Conservation (phyloP, 2,329 filamentous ascomycete genomes). For the Diaporthe australafricana region DNA sequence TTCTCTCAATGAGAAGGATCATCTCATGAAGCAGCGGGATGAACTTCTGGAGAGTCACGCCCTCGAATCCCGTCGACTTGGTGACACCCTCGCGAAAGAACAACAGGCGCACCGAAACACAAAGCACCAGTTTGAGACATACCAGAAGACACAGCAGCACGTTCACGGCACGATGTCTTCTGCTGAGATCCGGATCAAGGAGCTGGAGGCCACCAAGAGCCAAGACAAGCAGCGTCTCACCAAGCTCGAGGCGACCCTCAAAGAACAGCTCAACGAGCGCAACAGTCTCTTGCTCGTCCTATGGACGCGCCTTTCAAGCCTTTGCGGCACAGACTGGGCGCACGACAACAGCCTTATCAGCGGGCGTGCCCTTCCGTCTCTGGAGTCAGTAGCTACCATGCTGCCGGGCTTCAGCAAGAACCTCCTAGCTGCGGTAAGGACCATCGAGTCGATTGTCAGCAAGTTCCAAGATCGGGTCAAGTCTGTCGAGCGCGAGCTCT, state of each 20-base stretch:
- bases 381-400: slow-evolving; percentile 88
- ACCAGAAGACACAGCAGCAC: slow-evolving; percentile 88
- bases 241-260: slow-evolving; percentile 81
- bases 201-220: slow-evolving; percentile 84
- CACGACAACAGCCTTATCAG: slow-evolving; percentile 91
- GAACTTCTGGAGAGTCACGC: slow-evolving; percentile 88
- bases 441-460: slow-evolving; percentile 82
- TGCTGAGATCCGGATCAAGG: slow-evolving; percentile 85
- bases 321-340: slow-evolving; percentile 93
- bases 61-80: slow-evolving; percentile 85
- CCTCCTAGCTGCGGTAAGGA: slow-evolving; percentile 86
- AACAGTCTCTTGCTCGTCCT: slow-evolving; percentile 89
- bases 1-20: slow-evolving; percentile 88
- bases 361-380: slow-evolving; percentile 82
- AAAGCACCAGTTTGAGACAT: slow-evolving; percentile 87
- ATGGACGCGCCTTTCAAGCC: slow-evolving; percentile 86
- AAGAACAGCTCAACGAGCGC: slow-evolving; percentile 88
- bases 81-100: slow-evolving; percentile 92
- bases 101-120: slow-evolving; percentile 86
- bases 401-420: slow-evolving; percentile 92
- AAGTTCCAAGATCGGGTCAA: slow-evolving; percentile 85
- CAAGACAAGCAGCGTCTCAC: slow-evolving; percentile 83
- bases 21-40: slow-evolving; percentile 89
- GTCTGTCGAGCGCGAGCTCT: slow-evolving; percentile 87
- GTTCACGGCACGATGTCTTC: slow-evolving; percentile 87